Evolutionary conservation across 768 basidiomycete genomes (phyloP), one percentile per base, ranked within the genome.

Genomic region (Mycena amicta): DNA sequence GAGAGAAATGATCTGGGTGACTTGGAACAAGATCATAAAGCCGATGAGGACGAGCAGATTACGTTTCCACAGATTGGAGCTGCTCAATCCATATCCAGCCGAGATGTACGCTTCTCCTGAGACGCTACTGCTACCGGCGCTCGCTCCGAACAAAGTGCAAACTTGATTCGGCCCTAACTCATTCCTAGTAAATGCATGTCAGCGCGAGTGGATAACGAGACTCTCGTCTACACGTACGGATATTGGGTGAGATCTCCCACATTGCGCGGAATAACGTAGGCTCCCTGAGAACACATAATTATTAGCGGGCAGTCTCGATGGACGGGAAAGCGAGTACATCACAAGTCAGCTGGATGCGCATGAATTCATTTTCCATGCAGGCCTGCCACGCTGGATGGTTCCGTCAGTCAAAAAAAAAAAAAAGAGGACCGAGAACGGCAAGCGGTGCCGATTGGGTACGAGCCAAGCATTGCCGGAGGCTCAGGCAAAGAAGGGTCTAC

Each of bases 281-380:
- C 74, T 20, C 89, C n/a, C n/a, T n/a, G n/a, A n/a, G n/a, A n/a
- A n/a, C n/a, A n/a, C n/a, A n/a, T n/a, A n/a, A n/a, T n/a, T n/a
- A n/a, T n/a, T n/a, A n/a, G n/a, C n/a, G n/a, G n/a, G n/a, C n/a
- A n/a, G n/a, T n/a, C n/a, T n/a, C n/a, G n/a, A n/a, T n/a, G n/a
- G n/a, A n/a, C n/a, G n/a, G n/a, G n/a, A n/a, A n/a, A n/a, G n/a
- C n/a, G n/a, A n/a, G n/a, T n/a, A n/a, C 90, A 64, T 88, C 85
- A 65, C 90, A 93, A 11, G 74, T 75, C 45, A 91, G 67, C 81
- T 87, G 70, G 31, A 86, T 83, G 18, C 84, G 83, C 77, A 79
- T 83, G 72, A 94, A 93, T 70, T 96, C 93, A 70, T 95, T 95
- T 72, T 89, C 86, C 86, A 95, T 89, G 33, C 82, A 76, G 2